Evolutionary conservation across 306 rosid species (phyloP), one percentile per base, ranked within the genome.

Genomic region (Pyrus communis): DNA sequence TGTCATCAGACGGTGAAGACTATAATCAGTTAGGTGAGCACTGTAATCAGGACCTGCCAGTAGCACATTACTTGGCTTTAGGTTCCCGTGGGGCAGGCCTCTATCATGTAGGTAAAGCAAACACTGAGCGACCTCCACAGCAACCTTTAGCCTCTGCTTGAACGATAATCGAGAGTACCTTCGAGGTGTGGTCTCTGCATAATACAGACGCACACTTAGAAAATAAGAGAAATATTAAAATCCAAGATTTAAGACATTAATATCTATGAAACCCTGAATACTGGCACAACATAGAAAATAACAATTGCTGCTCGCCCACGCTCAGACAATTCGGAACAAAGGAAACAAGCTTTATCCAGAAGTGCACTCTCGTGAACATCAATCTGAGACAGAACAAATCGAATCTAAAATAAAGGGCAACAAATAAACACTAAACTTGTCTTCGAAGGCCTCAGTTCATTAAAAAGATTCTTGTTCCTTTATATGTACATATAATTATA

Each of bases 1-100:
- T 0, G 95, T 95, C 98, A 95, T 95, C 43, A 95, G 89, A 79
- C 98, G 95, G 72, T 95, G 97, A 69, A 95, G 93, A 78, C 96
- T 86, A 22, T 90, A 92, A 73, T 95, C 97, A 35, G 93, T 89
- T 31, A 95, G 93, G 15, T 84, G 87, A 23, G 87, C 88, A 69
- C 79, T 79, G 82, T 84, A 89, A 2, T 92, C 96, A 40, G 84
- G 95, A 75, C 88, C 93, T 61, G 85, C 85, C 65, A 95, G 76
- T 70, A 92, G 67, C 27, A 92, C 82, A 45, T 95, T 95, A 70
- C 96, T 92, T 61, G 97, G 98, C 83, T 95, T 95, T 55, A 95
- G 82, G 80, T 92, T 95, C 79, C 98, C 98, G 71, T 95, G 98
- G 55, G 98, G 96, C 38, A 92, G 83, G 79, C 97, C 98, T 79